Base-by-base conservation (phyloP, 1,284 basidiomycete species). In the Heterobasidion occidentale region DNA sequence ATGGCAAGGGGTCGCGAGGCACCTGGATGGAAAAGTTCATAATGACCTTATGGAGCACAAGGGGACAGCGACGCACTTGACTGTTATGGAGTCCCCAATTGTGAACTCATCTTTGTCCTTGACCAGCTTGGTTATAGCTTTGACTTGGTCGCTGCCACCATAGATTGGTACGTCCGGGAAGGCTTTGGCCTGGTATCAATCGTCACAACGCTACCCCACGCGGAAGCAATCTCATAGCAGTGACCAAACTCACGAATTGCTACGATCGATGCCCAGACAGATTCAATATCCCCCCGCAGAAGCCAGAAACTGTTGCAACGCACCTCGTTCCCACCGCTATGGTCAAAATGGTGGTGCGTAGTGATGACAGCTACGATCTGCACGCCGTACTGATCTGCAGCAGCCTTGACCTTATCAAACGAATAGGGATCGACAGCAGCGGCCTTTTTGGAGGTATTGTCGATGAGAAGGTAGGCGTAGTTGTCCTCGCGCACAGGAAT, bases 1-100 rank as follows among this genome's bases (percentile, higher is more conserved):
- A 70, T 98, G 96, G 71, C 94, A 97, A 0, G 95, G 96, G 0
- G 95, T 99, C 12, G 91, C 87, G 17, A 94, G 72, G 70, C 89
- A 91, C 68, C 90, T 92, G 53, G 12, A 46, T 33, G 50, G 38
- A 56, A 46, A 33, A 42, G 58, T 35, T 5, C 44, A 19, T 38
- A 52, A 15, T 9, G 44, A 33, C 44, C 48, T 27, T 6, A 12
- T 3, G 4, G 38, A 14, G 53, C 46, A 27, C 12, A 48, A 36
- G n/a, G 42, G 20, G 42, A 46, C 46, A 36, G 53, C 46, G 14
- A 67, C 75, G 53, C 60, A 90, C 90, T 77, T 86, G 71, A 96
- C 79, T 52, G 76, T 75, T 57, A 92, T 80, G 58, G 79, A 76
- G n/a, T 84, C 75, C 3, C 87, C 90, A 36, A 94, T 68, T 35